phyloP scores from a whole-genome alignment of 2,329 filamentous ascomycete species.

The Neofusicoccum ribis region DNA sequence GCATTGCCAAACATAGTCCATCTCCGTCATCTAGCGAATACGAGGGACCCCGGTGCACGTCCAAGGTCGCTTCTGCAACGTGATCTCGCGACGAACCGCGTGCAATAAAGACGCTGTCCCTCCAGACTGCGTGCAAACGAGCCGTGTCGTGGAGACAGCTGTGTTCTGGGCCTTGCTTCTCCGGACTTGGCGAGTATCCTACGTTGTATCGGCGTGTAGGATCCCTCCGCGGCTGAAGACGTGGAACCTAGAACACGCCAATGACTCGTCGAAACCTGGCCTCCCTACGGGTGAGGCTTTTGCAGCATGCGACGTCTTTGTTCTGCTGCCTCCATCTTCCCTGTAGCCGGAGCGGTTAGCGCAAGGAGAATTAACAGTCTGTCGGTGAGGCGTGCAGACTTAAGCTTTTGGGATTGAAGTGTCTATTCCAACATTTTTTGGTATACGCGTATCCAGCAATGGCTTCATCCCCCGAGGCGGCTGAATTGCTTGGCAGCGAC shows the following conservation, averaged over 20 bases:
- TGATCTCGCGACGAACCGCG: constrained; percentile 1
- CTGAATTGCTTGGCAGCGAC: no score
- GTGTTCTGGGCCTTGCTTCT: background rate
- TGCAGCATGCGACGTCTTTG: no score
- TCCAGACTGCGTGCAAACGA: background rate
- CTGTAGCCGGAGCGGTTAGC: no score
- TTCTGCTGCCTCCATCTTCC: no score
- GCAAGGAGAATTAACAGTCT: no score
- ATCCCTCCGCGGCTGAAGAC: constrained; percentile 10
- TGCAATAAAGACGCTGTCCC: background rate
- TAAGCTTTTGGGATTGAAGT: no score
- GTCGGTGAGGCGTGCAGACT: no score
- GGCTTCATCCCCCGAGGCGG: no score
- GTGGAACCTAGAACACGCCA: background rate
- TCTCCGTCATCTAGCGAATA: constrained; percentile 6
- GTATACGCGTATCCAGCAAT: no score
- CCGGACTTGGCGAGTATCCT: background rate
- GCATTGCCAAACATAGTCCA: background rate
- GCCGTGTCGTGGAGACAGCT: background rate
- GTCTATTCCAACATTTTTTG: no score
- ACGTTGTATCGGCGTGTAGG: constrained; percentile 16
- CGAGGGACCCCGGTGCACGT: background rate
- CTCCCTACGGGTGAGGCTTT: background rate
- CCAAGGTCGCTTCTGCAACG: background rate
- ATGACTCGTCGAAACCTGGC: background rate